Percentiles rank a stretch among this genome's conserved stretches.
Evolutionary conservation across 1,284 basidiomycete species (phyloP).

Genomic region (Ustilago loliicola): DNA sequence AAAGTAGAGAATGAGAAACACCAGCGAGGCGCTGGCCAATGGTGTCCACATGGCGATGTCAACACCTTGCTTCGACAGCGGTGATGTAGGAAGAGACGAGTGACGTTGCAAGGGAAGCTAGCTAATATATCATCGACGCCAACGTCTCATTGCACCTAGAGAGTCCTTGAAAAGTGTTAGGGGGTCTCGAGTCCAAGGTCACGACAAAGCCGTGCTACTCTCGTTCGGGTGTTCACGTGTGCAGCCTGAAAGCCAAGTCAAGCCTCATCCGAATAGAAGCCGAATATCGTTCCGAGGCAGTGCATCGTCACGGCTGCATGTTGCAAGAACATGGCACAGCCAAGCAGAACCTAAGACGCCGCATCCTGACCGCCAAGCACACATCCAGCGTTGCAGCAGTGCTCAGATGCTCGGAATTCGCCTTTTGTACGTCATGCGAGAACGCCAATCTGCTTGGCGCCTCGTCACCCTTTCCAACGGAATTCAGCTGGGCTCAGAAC

Average conservation of each 20-base stretch:
- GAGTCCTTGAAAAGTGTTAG: neutral
- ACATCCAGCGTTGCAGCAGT: neutral
- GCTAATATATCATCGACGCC: neutral
- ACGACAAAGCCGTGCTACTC: neutral
- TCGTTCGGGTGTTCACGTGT: neutral
- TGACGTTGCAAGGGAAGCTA: neutral
- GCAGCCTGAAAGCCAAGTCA: neutral
- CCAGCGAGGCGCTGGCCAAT: constrained; percentile 33
- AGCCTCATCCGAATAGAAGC: neutral
- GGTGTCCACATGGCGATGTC: constrained; percentile 24
- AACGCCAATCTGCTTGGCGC: neutral
- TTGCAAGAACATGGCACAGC: neutral
- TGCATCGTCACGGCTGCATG: neutral
- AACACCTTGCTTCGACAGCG: neutral
- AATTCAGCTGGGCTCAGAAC: neutral
- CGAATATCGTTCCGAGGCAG: neutral
- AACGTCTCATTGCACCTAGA: neutral
- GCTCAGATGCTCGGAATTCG: neutral
- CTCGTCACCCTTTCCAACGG: neutral
- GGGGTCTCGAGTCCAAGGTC: neutral
- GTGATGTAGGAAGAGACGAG: neutral
- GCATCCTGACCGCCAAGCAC: too few relatives aligned
- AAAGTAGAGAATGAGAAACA: constrained; percentile 41
- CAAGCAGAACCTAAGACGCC: neutral
- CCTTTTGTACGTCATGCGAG: neutral